Evolutionary conservation across 2,329 filamentous ascomycete species (phyloP), one percentile per base, ranked within the genome.

Genomic region (Sporothrix phasma): DNA sequence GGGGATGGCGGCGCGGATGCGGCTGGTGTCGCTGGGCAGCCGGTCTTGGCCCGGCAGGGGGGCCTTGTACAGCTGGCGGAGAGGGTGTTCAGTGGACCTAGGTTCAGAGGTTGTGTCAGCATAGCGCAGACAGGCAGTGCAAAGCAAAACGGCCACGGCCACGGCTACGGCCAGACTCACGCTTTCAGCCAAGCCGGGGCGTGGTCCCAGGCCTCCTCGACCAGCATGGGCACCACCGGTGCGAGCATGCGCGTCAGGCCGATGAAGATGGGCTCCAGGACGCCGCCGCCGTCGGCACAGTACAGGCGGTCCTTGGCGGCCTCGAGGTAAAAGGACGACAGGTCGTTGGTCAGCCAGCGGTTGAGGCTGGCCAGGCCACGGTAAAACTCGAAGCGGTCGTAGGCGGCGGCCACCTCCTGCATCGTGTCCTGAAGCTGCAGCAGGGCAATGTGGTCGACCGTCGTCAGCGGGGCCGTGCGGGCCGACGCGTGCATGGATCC

Each of bases 281-380:
- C 79, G 54, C 88, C 88, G 15, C 83, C 80, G 15, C 84, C 83
- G 66, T 87, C 84, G 34, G 89, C 90, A 53, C 92, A 94, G 77
- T 99, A 99, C 1, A 97, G 79, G 3, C 90, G 82, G 71, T 99
- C 94, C 75, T 99, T 99, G 70, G 92, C 81, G 0, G 89, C 86
- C 75, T 99, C 94, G 64, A 99, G 85, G 74, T 97, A 99, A 74
- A 97, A 96, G 0, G 93, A 88, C 0, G 92, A 97, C 26, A 99
- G 81, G 69, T 97, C 90, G 26, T 81, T 85, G 63, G 86, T 85
- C 65, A 96, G 81, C 87, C 92, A 97, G 67, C 84, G 84, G 74
- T 92, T 95, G 68, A 97, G 80, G 3, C 82, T 76, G 65, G 80
- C 84, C 5, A 92, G 79, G 13, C 83, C 92, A 74, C 86, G 89